phyloP scores from a whole-genome alignment of 116 monocot species.

The Thalassia testudinum region DNA sequence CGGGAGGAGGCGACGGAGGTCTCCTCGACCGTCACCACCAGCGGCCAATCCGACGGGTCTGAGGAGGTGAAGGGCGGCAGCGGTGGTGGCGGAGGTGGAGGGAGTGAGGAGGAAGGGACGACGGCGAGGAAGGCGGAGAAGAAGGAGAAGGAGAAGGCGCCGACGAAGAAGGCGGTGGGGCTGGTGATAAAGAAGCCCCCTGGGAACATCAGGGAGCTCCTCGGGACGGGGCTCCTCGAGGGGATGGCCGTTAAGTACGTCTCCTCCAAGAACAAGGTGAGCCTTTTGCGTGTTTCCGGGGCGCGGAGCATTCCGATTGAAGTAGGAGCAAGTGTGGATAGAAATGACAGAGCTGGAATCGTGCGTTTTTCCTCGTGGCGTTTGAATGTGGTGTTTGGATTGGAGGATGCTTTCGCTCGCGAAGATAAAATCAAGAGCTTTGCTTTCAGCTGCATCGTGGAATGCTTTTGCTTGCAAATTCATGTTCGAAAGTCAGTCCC shows the following conservation, averaged over 20 bases:
- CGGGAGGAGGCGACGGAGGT: neutral
- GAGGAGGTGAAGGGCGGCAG: slow-evolving; percentile 10
- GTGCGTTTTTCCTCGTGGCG: neutral
- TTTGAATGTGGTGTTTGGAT: too few species aligned
- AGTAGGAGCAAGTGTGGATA: too few species aligned
- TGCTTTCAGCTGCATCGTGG: too few species aligned
- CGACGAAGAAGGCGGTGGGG: slow-evolving; percentile 89
- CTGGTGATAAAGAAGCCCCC: slow-evolving; percentile 49
- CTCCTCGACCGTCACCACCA: slow-evolving; percentile 6
- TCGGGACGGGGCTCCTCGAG: slow-evolving; percentile 81
- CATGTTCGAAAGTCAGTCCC: too few species aligned
- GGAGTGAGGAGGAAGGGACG: slow-evolving; percentile 6
- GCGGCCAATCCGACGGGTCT: slow-evolving; percentile 6
- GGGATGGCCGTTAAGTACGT: slow-evolving; percentile 66
- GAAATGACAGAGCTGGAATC: neutral
- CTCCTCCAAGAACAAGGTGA: slow-evolving; percentile 3
- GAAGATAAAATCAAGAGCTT: too few species aligned
- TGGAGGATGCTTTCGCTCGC: too few species aligned
- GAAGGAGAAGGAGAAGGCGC: slow-evolving; percentile 10
- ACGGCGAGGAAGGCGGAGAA: slow-evolving; percentile 90
- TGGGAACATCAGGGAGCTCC: slow-evolving; percentile 44
- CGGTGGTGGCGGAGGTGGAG: neutral
- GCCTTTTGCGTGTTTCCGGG: too few species aligned
- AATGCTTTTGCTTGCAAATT: too few species aligned
- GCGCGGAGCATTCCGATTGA: too few species aligned